Evolutionary conservation across 1,284 basidiomycete genomes (phyloP).

Genomic region (Phlebopus sp.): DNA sequence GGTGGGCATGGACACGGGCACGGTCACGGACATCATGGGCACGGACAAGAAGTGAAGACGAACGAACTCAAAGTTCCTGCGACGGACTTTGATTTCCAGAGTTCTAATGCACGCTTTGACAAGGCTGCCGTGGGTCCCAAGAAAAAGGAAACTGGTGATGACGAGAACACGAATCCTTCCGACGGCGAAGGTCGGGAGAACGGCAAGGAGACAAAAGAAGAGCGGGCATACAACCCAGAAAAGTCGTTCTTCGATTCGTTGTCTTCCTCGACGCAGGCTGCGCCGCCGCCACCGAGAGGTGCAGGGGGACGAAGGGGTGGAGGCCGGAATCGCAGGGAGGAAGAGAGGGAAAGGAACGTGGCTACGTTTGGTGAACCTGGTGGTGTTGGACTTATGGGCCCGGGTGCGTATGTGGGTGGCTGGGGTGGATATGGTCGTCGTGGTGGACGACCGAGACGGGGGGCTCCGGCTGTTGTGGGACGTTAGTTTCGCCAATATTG

Average conservation of each 20-base stretch:
- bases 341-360: conserved; percentile 75
- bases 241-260: conserved; percentile 78
- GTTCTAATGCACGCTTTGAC: conserved; percentile 73
- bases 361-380: conserved; percentile 82
- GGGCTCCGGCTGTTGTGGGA: conserved; percentile 30
- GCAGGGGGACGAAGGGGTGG: conserved; percentile 47
- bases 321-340: conserved; percentile 66
- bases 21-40: conserved; percentile 23
- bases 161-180: conserved; percentile 16
- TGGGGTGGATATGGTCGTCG: conserved; percentile 51
- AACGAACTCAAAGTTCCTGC: conserved; percentile 56
- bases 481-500: conserved; percentile 16
- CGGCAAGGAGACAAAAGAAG: conserved; percentile 27
- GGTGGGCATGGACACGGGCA: conserved; percentile 34
- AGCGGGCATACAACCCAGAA: conserved; percentile 64
- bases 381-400: conserved; percentile 69
- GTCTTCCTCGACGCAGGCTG: conserved; percentile 50
- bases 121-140: conserved; percentile 53
- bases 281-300: conserved; percentile 36
- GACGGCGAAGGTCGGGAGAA: conserved; percentile 19
- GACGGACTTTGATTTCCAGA: conserved; percentile 75
- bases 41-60: conserved; percentile 28
- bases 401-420: conserved; percentile 53
- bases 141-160: conserved; percentile 31
- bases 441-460: conserved; percentile 42